Evolutionary conservation across 2,329 filamentous ascomycete species (phyloP).

Genomic region (Ilyonectria destructans): DNA sequence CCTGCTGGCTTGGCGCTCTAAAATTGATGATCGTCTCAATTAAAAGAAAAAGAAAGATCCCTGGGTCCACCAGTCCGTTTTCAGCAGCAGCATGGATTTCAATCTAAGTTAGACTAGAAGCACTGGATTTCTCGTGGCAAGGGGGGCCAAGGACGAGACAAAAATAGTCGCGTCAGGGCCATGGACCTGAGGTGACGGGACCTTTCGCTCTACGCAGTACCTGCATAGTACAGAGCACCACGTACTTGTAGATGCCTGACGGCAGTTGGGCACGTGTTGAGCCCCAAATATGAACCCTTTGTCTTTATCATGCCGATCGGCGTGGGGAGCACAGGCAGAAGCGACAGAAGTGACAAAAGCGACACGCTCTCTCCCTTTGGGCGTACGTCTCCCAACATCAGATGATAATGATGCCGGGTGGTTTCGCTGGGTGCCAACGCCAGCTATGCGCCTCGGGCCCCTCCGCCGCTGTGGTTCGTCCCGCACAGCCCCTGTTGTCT

Average conservation of each 20-base stretch:
- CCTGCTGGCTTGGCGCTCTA: conserved; percentile 20
- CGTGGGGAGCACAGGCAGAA: neutral
- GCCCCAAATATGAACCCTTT: neutral
- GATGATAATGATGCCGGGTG: conserved; percentile 21
- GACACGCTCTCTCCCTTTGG: neutral
- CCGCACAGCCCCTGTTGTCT: conserved; percentile 8
- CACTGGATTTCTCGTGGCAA: neutral
- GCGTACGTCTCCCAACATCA: conserved; percentile 9
- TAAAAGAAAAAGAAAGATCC: conserved; percentile 24
- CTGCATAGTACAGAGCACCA: too few species aligned
- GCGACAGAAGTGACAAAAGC: neutral
- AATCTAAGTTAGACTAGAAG: conserved; percentile 3
- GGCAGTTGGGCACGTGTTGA: conserved; percentile 1
- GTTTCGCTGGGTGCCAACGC: conserved; percentile 14
- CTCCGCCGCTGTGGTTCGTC: conserved; percentile 26
- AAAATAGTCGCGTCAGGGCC: neutral
- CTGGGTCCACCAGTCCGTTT: conserved; percentile 19
- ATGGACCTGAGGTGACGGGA: too few species aligned
- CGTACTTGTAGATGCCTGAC: neutral
- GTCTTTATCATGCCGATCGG: neutral
- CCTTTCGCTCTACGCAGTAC: too few species aligned
- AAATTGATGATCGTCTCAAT: conserved; percentile 31
- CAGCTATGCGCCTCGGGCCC: conserved; percentile 19
- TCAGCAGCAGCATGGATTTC: conserved; percentile 13
- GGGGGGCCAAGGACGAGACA: neutral